A percentile compares a stretch with the other conserved stretches of the same genome.
These are phyloP conservation scores for Aphanomyces euteiches DNA, from an alignment of 352 stramenopile genomes.

Conservation along the genomic window DNA sequence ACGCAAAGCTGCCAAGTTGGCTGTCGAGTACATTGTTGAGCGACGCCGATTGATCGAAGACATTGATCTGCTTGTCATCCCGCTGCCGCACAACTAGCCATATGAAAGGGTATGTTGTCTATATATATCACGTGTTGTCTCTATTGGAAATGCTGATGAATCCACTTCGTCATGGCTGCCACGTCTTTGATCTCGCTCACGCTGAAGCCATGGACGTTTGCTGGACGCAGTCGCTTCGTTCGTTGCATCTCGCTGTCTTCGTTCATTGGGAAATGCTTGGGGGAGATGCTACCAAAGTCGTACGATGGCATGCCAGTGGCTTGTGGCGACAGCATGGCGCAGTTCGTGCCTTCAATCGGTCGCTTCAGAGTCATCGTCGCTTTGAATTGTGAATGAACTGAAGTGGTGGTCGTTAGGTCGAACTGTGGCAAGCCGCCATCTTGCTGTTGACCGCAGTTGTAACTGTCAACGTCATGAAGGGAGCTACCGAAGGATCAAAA, in stretches of 20 bases:
- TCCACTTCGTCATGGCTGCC: slow-evolving; percentile 22
- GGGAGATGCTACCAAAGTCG: too few species aligned
- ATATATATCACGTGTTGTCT: slow-evolving; percentile 1
- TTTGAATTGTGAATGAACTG: background rate
- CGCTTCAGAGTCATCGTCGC: slow-evolving; percentile 17
- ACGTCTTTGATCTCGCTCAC: slow-evolving; percentile 27
- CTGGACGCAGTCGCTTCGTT: slow-evolving; percentile 16
- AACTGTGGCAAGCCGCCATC: too few species aligned
- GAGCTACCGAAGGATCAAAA: background rate
- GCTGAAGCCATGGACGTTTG: slow-evolving; percentile 27
- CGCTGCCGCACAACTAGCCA: slow-evolving; percentile 18
- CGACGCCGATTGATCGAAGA: slow-evolving; percentile 28
- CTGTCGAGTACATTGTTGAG: slow-evolving; percentile 27
- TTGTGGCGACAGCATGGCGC: too few species aligned
- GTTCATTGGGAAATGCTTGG: too few species aligned
- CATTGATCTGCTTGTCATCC: slow-evolving; percentile 24
- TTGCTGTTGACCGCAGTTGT: too few species aligned
- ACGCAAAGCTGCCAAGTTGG: slow-evolving; percentile 23
- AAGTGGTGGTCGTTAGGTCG: background rate
- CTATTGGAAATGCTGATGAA: slow-evolving; percentile 26
- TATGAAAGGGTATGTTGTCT: background rate
- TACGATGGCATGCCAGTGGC: too few species aligned
- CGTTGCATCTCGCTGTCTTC: background rate
- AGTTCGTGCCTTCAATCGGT: background rate
- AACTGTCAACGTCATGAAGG: too few species aligned